Conservation (phyloP, 2,329 filamentous ascomycete genomes). For the Phaeomoniella chlamydospora region DNA sequence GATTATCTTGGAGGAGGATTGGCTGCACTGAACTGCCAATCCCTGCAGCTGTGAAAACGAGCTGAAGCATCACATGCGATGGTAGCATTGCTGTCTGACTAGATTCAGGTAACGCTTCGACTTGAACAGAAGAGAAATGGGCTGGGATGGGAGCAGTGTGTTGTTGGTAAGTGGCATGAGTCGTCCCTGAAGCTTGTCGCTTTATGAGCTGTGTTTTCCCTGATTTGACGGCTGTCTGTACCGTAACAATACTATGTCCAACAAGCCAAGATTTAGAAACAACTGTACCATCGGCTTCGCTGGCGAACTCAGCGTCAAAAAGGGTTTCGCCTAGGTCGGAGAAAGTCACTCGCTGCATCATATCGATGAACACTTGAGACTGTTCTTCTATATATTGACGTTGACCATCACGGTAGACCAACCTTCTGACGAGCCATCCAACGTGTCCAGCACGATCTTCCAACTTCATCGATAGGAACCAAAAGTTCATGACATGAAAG, state of each 20-base stretch:
- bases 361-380: conserved; percentile 82
- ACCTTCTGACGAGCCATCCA: conserved; percentile 75
- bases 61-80: conserved; percentile 29
- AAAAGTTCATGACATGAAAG: conserved; percentile 91
- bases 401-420: conserved; percentile 61
- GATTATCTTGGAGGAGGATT: conserved; percentile 59
- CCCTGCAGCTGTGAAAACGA: conserved; percentile 26
- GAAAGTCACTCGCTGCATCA: conserved; percentile 80
- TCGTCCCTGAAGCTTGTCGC: conserved; percentile 34
- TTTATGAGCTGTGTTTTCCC: conserved; percentile 35
- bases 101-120: conserved; percentile 22
- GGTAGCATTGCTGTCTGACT: conserved; percentile 25
- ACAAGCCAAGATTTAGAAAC: conserved; percentile 34
- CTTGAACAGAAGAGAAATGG: conserved; percentile 26
- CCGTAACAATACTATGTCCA: conserved; percentile 35
- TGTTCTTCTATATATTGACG: conserved; percentile 79
- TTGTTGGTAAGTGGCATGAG: conserved; percentile 32
- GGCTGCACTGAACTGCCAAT: conserved; percentile 44
- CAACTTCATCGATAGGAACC: conserved; percentile 84
- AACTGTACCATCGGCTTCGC: conserved; percentile 24
- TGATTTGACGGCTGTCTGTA: conserved; percentile 31
- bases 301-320: conserved; percentile 13
- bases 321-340: conserved; percentile 63
- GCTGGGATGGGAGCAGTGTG: conserved; percentile 27
- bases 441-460: conserved; percentile 73